A percentile compares a stretch with the other conserved stretches of the same genome.
Conservation (phyloP, 176 grass and related monocot genomes). For the Pontederia paniculata region DNA sequence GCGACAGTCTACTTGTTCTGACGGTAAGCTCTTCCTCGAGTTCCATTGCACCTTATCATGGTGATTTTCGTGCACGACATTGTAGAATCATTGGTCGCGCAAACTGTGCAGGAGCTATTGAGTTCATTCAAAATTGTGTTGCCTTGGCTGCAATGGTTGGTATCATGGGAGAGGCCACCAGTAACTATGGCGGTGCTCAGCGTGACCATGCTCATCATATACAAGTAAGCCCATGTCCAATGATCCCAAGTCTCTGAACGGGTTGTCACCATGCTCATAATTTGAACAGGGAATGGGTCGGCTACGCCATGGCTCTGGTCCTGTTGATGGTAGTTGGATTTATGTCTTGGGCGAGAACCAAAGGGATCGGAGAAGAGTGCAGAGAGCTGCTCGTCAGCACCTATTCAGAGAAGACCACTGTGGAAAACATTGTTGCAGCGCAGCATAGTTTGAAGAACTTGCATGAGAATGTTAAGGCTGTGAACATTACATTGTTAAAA, state of each 20-base stretch:
- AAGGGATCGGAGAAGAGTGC: constrained; percentile 26
- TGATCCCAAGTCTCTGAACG: too few species aligned
- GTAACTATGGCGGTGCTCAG: constrained; percentile 24
- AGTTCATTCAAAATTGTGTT: constrained; percentile 35
- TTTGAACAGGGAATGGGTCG: constrained; percentile 49
- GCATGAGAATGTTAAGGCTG: constrained; percentile 45
- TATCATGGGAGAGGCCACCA: constrained; percentile 48
- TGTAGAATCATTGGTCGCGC: too few species aligned
- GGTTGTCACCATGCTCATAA: too few species aligned
- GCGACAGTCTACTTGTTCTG: constrained; percentile 61
- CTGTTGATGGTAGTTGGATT: constrained; percentile 22
- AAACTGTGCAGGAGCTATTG: constrained; percentile 54
- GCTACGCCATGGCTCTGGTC: constrained; percentile 26
- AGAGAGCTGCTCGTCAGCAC: constrained; percentile 47
- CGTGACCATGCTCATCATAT: constrained; percentile 43
- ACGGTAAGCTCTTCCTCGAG: constrained; percentile 29
- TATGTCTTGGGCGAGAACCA: constrained; percentile 50
- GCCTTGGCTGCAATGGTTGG: constrained; percentile 32
- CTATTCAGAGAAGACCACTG: constrained; percentile 65
- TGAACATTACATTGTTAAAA: constrained; percentile 53
- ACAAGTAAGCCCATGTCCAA: constrained; percentile 35
- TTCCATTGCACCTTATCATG: constrained; percentile 1
- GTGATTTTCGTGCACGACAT: neutral
- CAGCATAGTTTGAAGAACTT: constrained; percentile 44
- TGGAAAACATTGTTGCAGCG: constrained; percentile 71